Conservation (phyloP, 2,329 filamentous ascomycete genomes). For the Leptographium procerum region DNA sequence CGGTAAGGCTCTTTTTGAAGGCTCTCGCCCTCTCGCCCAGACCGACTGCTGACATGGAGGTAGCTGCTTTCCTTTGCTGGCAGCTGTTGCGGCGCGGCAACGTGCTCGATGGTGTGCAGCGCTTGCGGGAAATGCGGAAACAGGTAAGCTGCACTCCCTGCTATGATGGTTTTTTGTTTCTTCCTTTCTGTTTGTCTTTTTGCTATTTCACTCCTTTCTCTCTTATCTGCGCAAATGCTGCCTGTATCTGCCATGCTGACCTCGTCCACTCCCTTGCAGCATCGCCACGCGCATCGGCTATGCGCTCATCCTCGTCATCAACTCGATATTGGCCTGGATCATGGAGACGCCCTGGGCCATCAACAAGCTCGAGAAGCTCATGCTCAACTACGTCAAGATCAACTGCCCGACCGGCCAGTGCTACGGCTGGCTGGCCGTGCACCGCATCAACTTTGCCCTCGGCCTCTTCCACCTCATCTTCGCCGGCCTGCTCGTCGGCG, state of each 20-base stretch:
- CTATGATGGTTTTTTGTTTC: too few relatives aligned
- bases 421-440: conserved; percentile 90
- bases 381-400: conserved; percentile 92
- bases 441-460: conserved; percentile 95
- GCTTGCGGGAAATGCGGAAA: conserved; percentile 96
- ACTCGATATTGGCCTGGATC: conserved; percentile 95
- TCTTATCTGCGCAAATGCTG: background rate
- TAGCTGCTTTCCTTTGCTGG: conserved; percentile 34
- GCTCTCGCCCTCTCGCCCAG: too few relatives aligned
- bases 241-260: conserved; percentile 7
- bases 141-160: too few relatives aligned
- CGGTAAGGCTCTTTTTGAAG: conserved; percentile 60
- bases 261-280: conserved; percentile 32
- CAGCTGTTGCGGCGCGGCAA: conserved; percentile 93
- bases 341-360: conserved; percentile 99
- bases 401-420: conserved; percentile 84
- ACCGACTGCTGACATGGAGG: background rate
- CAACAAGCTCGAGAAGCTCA: conserved; percentile 84
- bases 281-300: conserved; percentile 96
- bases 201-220: background rate
- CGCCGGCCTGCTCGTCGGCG: conserved; percentile 73
- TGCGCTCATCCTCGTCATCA: conserved; percentile 85
- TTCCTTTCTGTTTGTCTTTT: background rate
- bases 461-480: conserved; percentile 87
- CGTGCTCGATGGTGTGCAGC: conserved; percentile 90